Evolutionary conservation across 2,329 filamentous ascomycete species (phyloP), one percentile per base, ranked within the genome.

Genomic region (Exophiala phaeomuriformis): DNA sequence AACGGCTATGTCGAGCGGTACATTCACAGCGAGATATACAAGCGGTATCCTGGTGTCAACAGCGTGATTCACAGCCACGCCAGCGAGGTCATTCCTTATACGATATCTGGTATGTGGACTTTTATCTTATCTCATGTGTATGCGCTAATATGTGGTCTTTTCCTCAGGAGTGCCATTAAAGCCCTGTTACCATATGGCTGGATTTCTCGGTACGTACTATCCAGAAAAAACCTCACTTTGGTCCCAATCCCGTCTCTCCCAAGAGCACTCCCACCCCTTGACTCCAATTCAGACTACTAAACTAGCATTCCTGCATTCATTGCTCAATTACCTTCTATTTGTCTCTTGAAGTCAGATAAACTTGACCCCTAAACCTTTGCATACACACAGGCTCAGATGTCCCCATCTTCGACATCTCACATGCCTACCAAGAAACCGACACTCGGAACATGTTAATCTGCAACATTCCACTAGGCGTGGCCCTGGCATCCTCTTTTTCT

Each of bases 1-100:
- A 67, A 69, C 44, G 72, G 72, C 27, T 77, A 69, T 49, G 56
- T 65, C 7, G 74, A 77, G 59, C 67, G 74, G 2, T 74, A 66
- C 60, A 77, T 77, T 43, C 73, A 77, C 59, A 71, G 70, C 52
- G 74, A 76, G 60, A 67, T 75, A 28, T 73, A 73, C 61, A 74
- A 73, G 61, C 61, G 63, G 29, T 74, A 69, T 57, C 62, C 67
- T 0, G 51, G 63, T 4, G 62, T 76, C 10, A 66, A 71, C 37
- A 67, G 67, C 28, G 69, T 75, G 0, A 64, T 77, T 3, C 74
- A 77, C 59, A 71, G 69, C 45, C 75, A 77, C 57, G 63, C 73
- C 0, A 66, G 71, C 28, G 66, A 67, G 3, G 70, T 77, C 8
- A 50, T 76, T 2, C 71, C 74, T 0, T 77, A 69, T 61, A 68